Percentiles rank a stretch among this genome's conserved stretches.
phyloP scores from a whole-genome alignment of 176 grass and related monocot species.

The Bolboschoenus planiculmis region DNA sequence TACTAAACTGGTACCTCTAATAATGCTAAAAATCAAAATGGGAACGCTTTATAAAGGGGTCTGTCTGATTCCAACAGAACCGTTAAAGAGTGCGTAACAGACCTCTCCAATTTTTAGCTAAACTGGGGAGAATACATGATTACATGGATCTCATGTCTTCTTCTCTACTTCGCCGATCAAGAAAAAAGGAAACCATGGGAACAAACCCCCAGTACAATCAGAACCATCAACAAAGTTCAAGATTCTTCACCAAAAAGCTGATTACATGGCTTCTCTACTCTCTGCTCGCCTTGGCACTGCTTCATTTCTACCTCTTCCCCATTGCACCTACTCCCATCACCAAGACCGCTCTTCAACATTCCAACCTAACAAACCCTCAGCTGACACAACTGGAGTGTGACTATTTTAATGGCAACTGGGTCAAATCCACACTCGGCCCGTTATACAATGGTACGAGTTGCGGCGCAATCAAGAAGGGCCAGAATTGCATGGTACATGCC shows the following conservation, averaged over 20 bases:
- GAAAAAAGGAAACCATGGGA: conserved; percentile 1
- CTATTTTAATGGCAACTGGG: conserved; percentile 54
- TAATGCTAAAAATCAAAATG: too few relatives aligned
- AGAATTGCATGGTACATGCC: conserved; percentile 64
- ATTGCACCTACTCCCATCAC: not conserved
- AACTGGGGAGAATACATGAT: not conserved
- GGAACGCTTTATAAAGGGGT: not conserved
- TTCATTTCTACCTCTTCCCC: conserved; percentile 20
- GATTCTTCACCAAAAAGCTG: conserved; percentile 5
- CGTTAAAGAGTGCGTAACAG: not conserved
- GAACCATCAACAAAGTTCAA: not conserved
- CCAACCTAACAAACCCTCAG: not conserved
- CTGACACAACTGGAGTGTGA: conserved; percentile 23
- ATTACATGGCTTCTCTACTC: conserved; percentile 14
- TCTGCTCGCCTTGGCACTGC: conserved; percentile 17
- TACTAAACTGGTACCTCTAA: too few relatives aligned
- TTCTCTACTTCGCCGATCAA: not conserved
- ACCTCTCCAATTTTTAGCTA: not conserved
- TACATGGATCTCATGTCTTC: not conserved
- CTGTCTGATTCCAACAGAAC: not conserved
- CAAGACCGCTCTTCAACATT: not conserved
- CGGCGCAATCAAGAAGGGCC: conserved; percentile 48
- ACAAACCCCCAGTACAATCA: conserved; percentile 1
- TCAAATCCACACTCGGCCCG: conserved; percentile 23
- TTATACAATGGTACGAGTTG: conserved; percentile 64